Evolutionary conservation across 345 rosid genomes (phyloP), one percentile per base, ranked within the genome.

Genomic region (Cardamine occulta): DNA sequence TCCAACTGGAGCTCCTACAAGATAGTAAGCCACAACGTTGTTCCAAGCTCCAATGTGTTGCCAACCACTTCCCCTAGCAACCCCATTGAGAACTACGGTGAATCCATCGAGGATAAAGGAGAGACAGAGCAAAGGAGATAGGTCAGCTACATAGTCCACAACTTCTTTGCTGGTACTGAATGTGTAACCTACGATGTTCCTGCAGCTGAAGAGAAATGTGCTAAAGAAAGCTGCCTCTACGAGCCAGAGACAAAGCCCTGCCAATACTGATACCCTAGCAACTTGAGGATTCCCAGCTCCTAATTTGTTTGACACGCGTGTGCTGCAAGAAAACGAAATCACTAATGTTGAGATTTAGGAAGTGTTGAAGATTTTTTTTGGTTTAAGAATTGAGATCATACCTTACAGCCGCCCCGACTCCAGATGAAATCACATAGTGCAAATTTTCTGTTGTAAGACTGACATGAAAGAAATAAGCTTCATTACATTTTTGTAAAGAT

Each of bases 61-160:
- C 84, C 84, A 80, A 3, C 84, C 86, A 78, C 84, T 66, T 29
- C 84, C 86, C 35, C 84, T 78, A 24, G 82, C 84, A 63, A 80
- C 80, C 6, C 85, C 84, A 55, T 64, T 49, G 8, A 81, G 73
- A 23, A 77, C 59, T 12, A 32, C 73, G 1, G 71, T 76, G 0
- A 81, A 48, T 35, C 84, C 80, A 63, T 83, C 84, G 2, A 78
- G 63, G 35, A 83, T 37, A n/a, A 83, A 74, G 12, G 82, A 83
- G 18, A 83, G 56, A 42, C 82, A 83, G 4, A 78, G 45, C 63
- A 80, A 47, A 26, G 81, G 86, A 29, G 81, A 79, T 71, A 83
- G 74, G 26, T 45, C 63, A 6, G 79, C 74, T 13, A 78, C 81
- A 26, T 78, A 34, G 75, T 59, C 67, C 10, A 71, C 58, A 7